Conservation (phyloP, 2,329 filamentous ascomycete species). For the Exophiala dermatitidis region DNA sequence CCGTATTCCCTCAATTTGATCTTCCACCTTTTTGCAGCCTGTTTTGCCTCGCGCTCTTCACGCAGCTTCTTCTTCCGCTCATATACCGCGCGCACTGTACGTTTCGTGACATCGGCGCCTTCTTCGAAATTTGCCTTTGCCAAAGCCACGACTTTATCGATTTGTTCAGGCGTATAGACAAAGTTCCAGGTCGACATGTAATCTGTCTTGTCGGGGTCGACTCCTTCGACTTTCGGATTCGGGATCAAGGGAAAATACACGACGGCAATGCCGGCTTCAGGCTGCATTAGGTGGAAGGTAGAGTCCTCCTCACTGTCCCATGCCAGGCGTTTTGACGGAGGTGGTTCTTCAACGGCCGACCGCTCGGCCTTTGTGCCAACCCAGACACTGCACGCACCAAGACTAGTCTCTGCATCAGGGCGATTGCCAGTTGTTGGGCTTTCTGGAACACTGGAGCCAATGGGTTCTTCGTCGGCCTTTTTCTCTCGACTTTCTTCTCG, state of each 20-base stretch:
- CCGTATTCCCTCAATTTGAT: conserved; percentile 9
- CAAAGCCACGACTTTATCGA: conserved; percentile 75
- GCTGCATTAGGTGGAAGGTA: conserved; percentile 62
- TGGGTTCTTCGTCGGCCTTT: conserved; percentile 22
- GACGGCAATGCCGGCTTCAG: conserved; percentile 77
- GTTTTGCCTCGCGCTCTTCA: conserved; percentile 44
- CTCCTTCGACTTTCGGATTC: conserved; percentile 65
- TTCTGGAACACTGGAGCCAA: conserved; percentile 31
- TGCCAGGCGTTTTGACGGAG: conserved; percentile 45
- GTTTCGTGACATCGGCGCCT: conserved; percentile 67
- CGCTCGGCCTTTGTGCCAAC: conserved; percentile 76
- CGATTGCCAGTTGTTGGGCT: conserved; percentile 41
- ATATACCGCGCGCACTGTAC: conserved; percentile 80
- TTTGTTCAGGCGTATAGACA: conserved; percentile 82
- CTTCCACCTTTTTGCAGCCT: conserved; percentile 28
- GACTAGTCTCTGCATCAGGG: conserved; percentile 35
- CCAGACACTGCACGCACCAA: conserved; percentile 94
- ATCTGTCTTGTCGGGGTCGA: conserved; percentile 76
- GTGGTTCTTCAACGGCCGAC: conserved; percentile 48
- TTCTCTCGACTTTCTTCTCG: conserved; percentile 34
- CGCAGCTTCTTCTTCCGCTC: conserved; percentile 74
- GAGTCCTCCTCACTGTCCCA: conserved; percentile 47
- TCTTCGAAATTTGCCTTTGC: conserved; percentile 82
- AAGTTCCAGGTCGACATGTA: conserved; percentile 98
- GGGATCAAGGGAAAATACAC: conserved; percentile 84